phyloP scores from a whole-genome alignment of 2,329 filamentous ascomycete genomes.

The Neonectria neomacrospora region DNA sequence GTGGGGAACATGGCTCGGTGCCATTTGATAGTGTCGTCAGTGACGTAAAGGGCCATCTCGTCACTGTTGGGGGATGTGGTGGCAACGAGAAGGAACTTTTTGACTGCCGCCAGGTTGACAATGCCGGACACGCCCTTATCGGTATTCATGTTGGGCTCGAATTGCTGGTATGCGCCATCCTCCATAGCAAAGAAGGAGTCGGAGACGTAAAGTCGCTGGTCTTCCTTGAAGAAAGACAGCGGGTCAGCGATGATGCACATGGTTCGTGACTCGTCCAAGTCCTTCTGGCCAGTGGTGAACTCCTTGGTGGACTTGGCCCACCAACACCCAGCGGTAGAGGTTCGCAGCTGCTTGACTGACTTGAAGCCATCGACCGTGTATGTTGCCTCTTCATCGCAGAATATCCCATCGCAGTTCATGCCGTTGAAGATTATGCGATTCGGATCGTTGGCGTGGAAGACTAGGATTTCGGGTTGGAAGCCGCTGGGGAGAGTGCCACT shows the following conservation, averaged over 20 bases:
- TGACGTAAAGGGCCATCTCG: conserved; percentile 92
- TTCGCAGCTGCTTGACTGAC: conserved; percentile 71
- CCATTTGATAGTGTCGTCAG: conserved; percentile 85
- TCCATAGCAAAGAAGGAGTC: conserved; percentile 80
- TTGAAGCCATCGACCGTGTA: conserved; percentile 92
- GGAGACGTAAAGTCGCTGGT: conserved; percentile 83
- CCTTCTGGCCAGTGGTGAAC: conserved; percentile 76
- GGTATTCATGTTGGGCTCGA: conserved; percentile 81
- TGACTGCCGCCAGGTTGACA: conserved; percentile 83
- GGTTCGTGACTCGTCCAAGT: conserved; percentile 75
- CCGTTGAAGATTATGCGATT: conserved; percentile 88
- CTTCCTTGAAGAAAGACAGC: conserved; percentile 75
- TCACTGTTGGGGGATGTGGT: conserved; percentile 82
- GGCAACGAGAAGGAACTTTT: conserved; percentile 87
- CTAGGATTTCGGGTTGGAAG: conserved; percentile 64
- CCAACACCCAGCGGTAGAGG: conserved; percentile 79
- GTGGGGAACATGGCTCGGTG: conserved; percentile 90
- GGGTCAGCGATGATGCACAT: conserved; percentile 83
- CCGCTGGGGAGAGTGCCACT: conserved; percentile 68
- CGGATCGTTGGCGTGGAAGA: conserved; percentile 85
- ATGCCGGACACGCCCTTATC: conserved; percentile 81
- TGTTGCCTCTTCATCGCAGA: conserved; percentile 70
- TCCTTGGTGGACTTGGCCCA: conserved; percentile 84
- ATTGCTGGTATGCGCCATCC: conserved; percentile 64
- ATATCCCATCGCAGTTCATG: conserved; percentile 72